Evolutionary conservation across 2,329 filamentous ascomycete genomes (phyloP), one percentile per base, ranked within the genome.

Genomic region (Neofusicoccum kwambonambiense): DNA sequence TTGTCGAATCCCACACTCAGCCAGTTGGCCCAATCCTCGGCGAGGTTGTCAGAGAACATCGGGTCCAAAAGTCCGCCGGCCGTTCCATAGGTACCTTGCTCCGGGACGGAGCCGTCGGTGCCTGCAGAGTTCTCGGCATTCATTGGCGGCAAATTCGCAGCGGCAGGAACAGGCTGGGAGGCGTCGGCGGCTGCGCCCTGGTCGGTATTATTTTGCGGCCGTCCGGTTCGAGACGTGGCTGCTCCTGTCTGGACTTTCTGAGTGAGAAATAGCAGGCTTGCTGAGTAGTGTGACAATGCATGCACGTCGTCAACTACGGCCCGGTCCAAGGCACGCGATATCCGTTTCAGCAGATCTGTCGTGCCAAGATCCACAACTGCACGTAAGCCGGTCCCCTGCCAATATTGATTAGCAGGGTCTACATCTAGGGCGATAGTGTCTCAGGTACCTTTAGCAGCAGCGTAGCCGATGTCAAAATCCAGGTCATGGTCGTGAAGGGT

Each of bases 101-200:
- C 39, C 41, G 22, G 22, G 12, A 13, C 2, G 9, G 31, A 8
- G 8, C 15, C 54, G 41, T 13, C 15, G 39, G 4, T 11, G 22
- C 12, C 8, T 39, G 4, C 39, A n/a, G 39, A 2, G 13, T 44
- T 42, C 39, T n/a, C 39, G 41, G 11, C 13, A 31, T 39, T 19
- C n/a, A 47, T 47, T 58, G 54, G 54, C 41, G 42, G 54, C 42
- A 58, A 45, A 58, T 58, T 47, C n/a, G 15, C 41, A 37, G 15
- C n/a, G 4, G 15, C n/a, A 7, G 47, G 47, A 31, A 34, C 50
- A 39, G 50, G 50, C n/a, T 37, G 50, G 15, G 13, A 34, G 9
- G 31, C 13, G 7, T 5, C 7, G 22, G 31, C 15, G 31, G 50
- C 50, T 6, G 52, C 19, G 19, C 13, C 37, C 17, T 34, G 12